These are phyloP conservation scores for Penicillium sclerotiorum DNA, from an alignment of 2,329 filamentous ascomycete genomes.

Conservation along the genomic window DNA sequence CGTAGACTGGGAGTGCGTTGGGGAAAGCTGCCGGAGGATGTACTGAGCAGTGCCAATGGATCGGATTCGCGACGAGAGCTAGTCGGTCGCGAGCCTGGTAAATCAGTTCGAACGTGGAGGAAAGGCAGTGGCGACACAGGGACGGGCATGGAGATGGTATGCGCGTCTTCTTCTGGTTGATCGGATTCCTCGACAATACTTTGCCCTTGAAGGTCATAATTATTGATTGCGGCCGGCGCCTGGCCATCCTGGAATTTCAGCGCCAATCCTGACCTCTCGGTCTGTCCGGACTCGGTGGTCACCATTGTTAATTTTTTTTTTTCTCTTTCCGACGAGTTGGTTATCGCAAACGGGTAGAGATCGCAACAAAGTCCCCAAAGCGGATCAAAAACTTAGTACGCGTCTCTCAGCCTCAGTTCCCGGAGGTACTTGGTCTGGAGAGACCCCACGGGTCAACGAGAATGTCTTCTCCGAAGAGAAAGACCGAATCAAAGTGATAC, in stretches of 20 bases:
- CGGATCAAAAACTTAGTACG: slow-evolving; percentile 13
- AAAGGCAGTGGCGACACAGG: slow-evolving; percentile 25
- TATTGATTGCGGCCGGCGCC: slow-evolving; percentile 13
- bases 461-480: neutral
- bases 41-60: slow-evolving; percentile 40
- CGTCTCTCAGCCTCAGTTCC: slow-evolving; percentile 24
- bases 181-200: neutral
- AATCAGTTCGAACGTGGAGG: slow-evolving; percentile 41
- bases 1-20: slow-evolving; percentile 50
- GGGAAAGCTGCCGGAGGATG: slow-evolving; percentile 47
- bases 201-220: slow-evolving; percentile 5
- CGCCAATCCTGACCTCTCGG: slow-evolving; percentile 21
- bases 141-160: slow-evolving; percentile 11
- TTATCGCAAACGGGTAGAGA: slow-evolving; percentile 17
- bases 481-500: neutral
- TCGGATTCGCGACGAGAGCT: slow-evolving; percentile 38
- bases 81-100: slow-evolving; percentile 27
- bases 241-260: slow-evolving; percentile 15
- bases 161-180: slow-evolving; percentile 12
- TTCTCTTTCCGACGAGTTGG: neutral
- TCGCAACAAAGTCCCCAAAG: neutral
- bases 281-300: slow-evolving; percentile 17
- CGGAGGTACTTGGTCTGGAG: slow-evolving; percentile 21
- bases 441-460: slow-evolving; percentile 26
- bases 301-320: no score